phyloP scores from a whole-genome alignment of 78 protist species.

The Dictyostelium firmibasis region DNA sequence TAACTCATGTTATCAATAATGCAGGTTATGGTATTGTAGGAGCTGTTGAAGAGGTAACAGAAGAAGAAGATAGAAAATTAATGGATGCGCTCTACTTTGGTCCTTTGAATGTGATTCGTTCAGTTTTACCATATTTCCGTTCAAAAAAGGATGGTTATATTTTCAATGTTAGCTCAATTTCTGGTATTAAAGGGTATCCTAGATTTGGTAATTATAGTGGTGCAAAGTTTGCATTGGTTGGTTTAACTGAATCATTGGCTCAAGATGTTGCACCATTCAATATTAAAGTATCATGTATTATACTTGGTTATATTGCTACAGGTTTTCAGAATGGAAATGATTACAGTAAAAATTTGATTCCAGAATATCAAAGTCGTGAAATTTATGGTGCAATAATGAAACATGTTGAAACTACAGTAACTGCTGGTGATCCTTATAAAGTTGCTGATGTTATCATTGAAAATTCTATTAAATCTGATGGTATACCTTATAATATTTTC shows the following conservation, averaged over 20 bases:
- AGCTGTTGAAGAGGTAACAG: not conserved
- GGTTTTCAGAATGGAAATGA: not conserved
- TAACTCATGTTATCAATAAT: conserved; percentile 25
- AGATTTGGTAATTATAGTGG: not conserved
- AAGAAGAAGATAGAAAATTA: not conserved
- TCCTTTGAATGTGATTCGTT: not conserved
- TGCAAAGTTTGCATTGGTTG: conserved; percentile 18
- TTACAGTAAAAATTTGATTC: not conserved
- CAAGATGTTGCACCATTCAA: conserved; percentile 26
- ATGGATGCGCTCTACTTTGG: conserved; percentile 20
- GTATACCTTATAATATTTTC: conserved; percentile 4
- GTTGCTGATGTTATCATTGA: conserved; percentile 9
- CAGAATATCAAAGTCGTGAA: not conserved
- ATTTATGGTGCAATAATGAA: not conserved
- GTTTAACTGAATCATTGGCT: conserved; percentile 16
- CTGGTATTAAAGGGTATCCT: not conserved
- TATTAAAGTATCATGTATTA: conserved; percentile 15
- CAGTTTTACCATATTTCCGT: conserved; percentile 6
- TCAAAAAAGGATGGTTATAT: conserved; percentile 12
- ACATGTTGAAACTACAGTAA: not conserved
- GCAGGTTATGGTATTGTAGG: not conserved
- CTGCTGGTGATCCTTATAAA: conserved; percentile 16
- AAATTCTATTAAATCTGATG: not conserved
- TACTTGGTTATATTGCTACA: conserved; percentile 7
- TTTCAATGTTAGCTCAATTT: conserved; percentile 10